Base-by-base conservation (phyloP, 2,329 filamentous ascomycete species). In the Teratosphaeria epicoccoides region DNA sequence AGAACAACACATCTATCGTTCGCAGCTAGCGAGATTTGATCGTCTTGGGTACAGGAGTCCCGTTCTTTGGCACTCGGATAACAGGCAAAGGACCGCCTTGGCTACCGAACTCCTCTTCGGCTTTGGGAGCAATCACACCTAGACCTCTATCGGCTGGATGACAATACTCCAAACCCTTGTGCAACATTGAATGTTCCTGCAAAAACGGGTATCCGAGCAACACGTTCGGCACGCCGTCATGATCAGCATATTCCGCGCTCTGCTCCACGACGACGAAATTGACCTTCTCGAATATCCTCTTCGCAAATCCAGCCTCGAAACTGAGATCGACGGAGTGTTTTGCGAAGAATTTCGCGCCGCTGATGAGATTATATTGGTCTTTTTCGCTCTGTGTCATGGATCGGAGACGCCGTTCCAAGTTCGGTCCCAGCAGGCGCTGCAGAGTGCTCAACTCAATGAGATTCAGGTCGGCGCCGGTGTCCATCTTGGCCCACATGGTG, bases 401-500 rank as follows among this genome's bases (percentile, higher is more conserved):
- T 14, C 47, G 46, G 24, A 52, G 49, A 7, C 14, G 49, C 17
- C 22, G 37, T 11, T 25, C 40, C 2, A 20, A 10, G 6, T 29
- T 29, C 7, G 46, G 11, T 33, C 53, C 55, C 4, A 55, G 28
- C 5, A 57, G 29, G 2, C 33, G 29, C 20, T 51, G 28, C 20
- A 55, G 44, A 6, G 56, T 58, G 33, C 51, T 56, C 22, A 26
- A 48, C 46, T 58, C 57, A 26, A 61, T 61, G 40, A 57, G 51
- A 49, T 59, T 61, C 43, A 47, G 52, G 37, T 56, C 54, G 1
- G 59, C 53, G 12, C 58, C 59, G 1, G 59, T 59, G 48, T 61
- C 59, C 51, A 59, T 53, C 49, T 57, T 59, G 17, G 59, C 59
- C 55, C 52, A 59, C 51, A 61, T 50, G 10, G 54, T 52, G n/a